Percentiles rank a stretch among this genome's conserved stretches.
These are phyloP conservation scores for Crithidia fasciculata DNA, from an alignment of 208 protist genomes.

Conservation along the genomic window DNA sequence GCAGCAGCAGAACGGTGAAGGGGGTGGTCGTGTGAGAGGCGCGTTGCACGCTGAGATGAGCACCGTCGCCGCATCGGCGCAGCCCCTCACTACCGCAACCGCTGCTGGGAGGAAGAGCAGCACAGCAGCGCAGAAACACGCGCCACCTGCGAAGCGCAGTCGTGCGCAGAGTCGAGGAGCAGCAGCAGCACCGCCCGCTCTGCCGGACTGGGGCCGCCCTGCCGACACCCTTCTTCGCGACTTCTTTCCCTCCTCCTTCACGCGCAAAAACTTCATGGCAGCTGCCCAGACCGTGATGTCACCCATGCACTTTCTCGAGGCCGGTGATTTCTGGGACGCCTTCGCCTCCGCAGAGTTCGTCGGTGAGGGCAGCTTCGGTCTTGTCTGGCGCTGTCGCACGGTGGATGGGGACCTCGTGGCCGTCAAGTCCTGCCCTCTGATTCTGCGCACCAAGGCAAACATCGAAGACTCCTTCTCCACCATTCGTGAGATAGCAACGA, in stretches of 20 bases:
- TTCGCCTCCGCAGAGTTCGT: constrained; percentile 72
- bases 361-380: constrained; percentile 88
- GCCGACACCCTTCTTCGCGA: constrained; percentile 47
- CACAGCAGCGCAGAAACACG: background rate
- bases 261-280: constrained; percentile 58
- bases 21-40: no score
- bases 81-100: no score
- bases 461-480: constrained; percentile 81
- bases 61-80: no score
- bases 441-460: constrained; percentile 55
- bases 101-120: background rate
- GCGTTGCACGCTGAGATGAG: no score
- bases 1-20: constrained; percentile 12
- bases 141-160: no score
- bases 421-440: constrained; percentile 84
- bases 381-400: constrained; percentile 81
- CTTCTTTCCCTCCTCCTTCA: constrained; percentile 59
- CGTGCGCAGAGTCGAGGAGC: background rate
- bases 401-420: constrained; percentile 82
- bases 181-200: constrained; percentile 1
- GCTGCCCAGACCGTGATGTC: constrained; percentile 56
- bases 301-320: constrained; percentile 57
- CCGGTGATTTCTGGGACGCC: constrained; percentile 78
- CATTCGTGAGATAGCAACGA: constrained; percentile 83
- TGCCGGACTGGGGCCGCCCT: constrained; percentile 27